A percentile compares a stretch with the other conserved stretches of the same genome.
Conservation (phyloP, 805 yeast genomes). For the Yarrowia sp. region DNA sequence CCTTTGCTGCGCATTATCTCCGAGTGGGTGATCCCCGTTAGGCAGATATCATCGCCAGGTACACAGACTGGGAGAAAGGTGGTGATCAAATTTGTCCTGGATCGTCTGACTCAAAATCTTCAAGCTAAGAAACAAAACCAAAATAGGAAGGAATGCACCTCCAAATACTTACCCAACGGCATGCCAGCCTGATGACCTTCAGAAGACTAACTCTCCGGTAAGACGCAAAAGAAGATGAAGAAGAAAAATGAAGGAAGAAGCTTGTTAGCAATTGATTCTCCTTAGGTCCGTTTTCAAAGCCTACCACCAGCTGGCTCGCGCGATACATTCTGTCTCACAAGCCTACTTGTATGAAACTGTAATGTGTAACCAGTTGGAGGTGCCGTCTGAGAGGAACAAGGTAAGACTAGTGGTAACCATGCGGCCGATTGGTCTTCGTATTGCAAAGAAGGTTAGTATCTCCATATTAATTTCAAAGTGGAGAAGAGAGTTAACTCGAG, state of each 20-base stretch:
- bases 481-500: neutral
- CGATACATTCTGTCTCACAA: no score
- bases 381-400: neutral
- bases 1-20: no score
- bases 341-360: neutral
- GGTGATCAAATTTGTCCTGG: neutral
- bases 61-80: neutral
- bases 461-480: conserved; percentile 8
- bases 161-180: neutral
- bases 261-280: no score
- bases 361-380: neutral
- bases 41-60: neutral
- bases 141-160: neutral
- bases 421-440: conserved; percentile 3
- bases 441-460: conserved; percentile 3
- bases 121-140: neutral
- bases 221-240: neutral
- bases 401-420: neutral
- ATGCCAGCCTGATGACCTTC: neutral
- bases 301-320: no score
- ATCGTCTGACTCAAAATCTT: neutral
- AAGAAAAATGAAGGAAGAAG: neutral
- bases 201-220: neutral
- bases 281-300: no score
- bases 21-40: no score